A percentile compares a stretch with the other conserved stretches of the same genome.
phyloP scores from a whole-genome alignment of 2,329 filamentous ascomycete genomes.

The Colletotrichum sp. region DNA sequence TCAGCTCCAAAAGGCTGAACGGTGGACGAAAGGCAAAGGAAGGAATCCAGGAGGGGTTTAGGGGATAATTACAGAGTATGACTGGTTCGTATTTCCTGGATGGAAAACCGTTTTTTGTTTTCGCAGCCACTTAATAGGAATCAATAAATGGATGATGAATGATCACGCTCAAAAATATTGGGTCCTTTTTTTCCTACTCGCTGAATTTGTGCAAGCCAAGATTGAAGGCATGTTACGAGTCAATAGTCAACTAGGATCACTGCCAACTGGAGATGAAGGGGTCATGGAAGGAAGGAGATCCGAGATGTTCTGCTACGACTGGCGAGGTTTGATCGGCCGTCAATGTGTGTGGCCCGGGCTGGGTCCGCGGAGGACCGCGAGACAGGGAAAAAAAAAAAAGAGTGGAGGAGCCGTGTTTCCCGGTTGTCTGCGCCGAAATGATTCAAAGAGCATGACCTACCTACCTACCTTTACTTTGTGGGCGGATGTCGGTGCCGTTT shows the following conservation, averaged over 20 bases:
- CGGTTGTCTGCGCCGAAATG: neutral
- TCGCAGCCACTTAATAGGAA: constrained; percentile 27
- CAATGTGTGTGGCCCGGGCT: neutral
- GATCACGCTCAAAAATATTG: neutral
- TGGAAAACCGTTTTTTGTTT: constrained; percentile 28
- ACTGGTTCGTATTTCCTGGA: constrained; percentile 58
- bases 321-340: constrained; percentile 3
- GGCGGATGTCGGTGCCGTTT: neutral
- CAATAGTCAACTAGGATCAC: neutral
- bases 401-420: neutral
- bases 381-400: neutral
- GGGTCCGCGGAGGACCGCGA: neutral
- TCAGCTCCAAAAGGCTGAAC: neutral
- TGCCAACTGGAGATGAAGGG: neutral
- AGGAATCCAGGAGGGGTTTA: constrained; percentile 1
- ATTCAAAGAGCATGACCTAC: neutral
- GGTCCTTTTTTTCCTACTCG: neutral
- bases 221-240: neutral
- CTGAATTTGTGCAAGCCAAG: neutral
- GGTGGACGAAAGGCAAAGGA: neutral
- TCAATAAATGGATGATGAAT: constrained; percentile 26
- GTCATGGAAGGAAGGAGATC: neutral
- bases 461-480: neutral
- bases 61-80: constrained; percentile 35
- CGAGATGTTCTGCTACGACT: neutral